Evolutionary conservation across 306 rosid species (phyloP).

Genomic region (Alnus rubra): DNA sequence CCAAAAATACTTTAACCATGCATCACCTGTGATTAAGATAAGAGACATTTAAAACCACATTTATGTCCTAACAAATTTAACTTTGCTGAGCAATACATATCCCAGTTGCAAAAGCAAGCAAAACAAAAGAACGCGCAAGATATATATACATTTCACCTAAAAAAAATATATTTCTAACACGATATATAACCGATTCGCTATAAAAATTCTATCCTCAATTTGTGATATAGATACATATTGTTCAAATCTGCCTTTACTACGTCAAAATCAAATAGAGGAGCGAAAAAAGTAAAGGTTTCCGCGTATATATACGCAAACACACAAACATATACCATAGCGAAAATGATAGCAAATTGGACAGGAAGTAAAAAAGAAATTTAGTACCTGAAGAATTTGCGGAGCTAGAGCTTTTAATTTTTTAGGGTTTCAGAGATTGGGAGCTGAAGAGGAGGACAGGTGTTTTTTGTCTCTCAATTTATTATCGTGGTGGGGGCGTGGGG

Average conservation of each 20-base stretch:
- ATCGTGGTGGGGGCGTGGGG: neutral
- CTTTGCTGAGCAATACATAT: neutral
- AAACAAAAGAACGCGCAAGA: neutral
- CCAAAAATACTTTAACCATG: neutral
- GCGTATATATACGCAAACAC: neutral
- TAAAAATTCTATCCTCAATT: neutral
- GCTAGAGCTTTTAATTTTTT: neutral
- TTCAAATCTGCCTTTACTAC: neutral
- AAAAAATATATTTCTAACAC: neutral
- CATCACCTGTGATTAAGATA: neutral
- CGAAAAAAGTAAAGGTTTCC: neutral
- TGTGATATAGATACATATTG: neutral
- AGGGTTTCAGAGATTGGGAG: constrained; percentile 1
- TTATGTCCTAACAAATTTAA: neutral
- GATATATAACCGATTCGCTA: neutral
- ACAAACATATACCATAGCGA: neutral
- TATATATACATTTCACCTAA: neutral
- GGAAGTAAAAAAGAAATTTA: neutral
- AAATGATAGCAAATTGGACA: neutral
- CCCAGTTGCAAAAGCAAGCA: neutral
- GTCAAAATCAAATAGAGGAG: neutral
- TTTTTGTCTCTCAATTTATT: neutral
- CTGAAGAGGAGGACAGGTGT: too few species aligned
- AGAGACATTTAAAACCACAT: neutral
- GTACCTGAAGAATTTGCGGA: neutral